Conservation (phyloP, 75 land plant species). For the Adiantum capillusveneris region DNA sequence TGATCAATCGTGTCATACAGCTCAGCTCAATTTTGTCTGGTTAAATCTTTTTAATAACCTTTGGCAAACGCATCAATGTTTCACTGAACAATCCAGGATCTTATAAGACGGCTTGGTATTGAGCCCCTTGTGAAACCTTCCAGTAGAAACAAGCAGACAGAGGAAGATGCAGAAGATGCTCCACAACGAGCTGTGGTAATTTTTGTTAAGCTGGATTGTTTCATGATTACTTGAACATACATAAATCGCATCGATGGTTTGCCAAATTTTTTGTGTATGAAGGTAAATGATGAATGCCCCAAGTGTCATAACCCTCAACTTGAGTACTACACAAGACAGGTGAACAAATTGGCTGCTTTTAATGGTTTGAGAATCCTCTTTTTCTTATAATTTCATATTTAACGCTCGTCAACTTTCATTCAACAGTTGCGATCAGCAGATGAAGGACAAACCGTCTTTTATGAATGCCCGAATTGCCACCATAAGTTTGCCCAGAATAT, state of each 20-base stretch:
- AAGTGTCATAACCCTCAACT: slow-evolving; percentile 44
- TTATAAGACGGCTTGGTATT: slow-evolving; percentile 26
- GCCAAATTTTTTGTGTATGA: not conserved
- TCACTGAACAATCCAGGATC: too few relatives aligned
- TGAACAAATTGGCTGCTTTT: not conserved
- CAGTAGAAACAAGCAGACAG: not conserved
- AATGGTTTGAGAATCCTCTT: not conserved
- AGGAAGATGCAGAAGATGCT: slow-evolving; percentile 7
- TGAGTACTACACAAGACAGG: slow-evolving; percentile 69
- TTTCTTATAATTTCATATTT: not conserved
- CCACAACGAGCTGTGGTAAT: slow-evolving; percentile 33
- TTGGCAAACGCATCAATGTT: too few relatives aligned
- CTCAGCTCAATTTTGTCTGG: too few relatives aligned
- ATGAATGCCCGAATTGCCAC: slow-evolving; percentile 62
- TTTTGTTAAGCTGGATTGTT: not conserved
- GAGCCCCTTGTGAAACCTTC: slow-evolving; percentile 21
- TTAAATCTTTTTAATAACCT: too few relatives aligned
- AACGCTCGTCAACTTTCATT: too few relatives aligned
- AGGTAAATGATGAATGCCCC: slow-evolving; percentile 64
- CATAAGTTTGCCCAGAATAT: slow-evolving; percentile 45
- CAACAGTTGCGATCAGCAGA: slow-evolving; percentile 78
- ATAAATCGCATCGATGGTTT: not conserved
- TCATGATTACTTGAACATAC: not conserved
- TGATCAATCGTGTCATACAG: too few relatives aligned
- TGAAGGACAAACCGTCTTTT: slow-evolving; percentile 81